Base-by-base conservation (phyloP, 495 filamentous ascomycete species). In the Evernia prunastri region DNA sequence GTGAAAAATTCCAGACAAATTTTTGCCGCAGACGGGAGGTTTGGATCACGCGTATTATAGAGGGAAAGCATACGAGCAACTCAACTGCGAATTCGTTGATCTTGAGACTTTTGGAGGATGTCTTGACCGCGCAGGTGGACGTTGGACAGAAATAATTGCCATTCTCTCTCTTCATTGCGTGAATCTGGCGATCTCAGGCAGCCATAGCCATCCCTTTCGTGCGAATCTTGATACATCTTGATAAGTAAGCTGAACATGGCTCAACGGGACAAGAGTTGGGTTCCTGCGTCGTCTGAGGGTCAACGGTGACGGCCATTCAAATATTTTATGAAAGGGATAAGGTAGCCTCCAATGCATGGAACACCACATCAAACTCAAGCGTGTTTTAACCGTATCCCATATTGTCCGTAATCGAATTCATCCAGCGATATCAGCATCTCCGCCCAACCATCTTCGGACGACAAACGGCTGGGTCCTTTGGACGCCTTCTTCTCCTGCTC, bases 371-470 rank as follows among this genome's bases (percentile, higher is more conserved):
- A 33, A 29, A 11, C 5, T 49, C 33, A 60, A 56, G 7, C 6
- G n/a, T 65, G 11, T 43, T 61, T 25, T 37, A 65, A 31, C 7
- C 37, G 29, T 45, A 74, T 72, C 23, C 70, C 70, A 60, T 76
- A 78, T 20, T 66, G 63, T 47, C 59, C 64, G 40, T 73, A 73
- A 40, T 70, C 39, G 45, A 77, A 75, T 11, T 70, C 27, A 58
- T 74, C 74, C 57, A 78, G 54, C 70, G 63, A 74, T 29, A 42
- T 36, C 58, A 72, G 67, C 36, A 66, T 63, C 68, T 77, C 77
- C 35, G 70, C 77, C 73, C 72, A 73, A 17, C 72, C 75, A 63
- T 78, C 75, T 40, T 69, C 68, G 62, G 74, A 67, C 58, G 66
- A 71, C 57, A 75, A 69, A 6, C 68, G 61, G 56, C 72, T 64